Base-by-base conservation (phyloP, 176 grass and related monocot genomes). In the Juncus inflexus region DNA sequence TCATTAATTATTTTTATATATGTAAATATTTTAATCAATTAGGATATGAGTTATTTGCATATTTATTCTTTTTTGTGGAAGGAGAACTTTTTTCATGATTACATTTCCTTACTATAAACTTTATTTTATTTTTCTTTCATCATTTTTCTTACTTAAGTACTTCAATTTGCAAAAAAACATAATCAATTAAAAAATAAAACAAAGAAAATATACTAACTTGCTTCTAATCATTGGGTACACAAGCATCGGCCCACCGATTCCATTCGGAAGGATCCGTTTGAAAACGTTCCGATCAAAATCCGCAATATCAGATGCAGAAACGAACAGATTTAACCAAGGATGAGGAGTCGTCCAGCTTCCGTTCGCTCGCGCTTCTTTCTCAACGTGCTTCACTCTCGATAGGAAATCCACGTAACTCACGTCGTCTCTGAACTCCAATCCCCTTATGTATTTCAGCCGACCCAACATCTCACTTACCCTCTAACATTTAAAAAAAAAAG, bases 311-410 rank as follows among this genome's bases (percentile, higher is more conserved):
- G 65, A 77, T 1, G 89, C 72, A 12, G 89, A 73, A 69, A 99
- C 57, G 80, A 99, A 83, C 52, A 99, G 57, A 83, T 99, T 99
- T 63, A 99, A 83, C 95, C 95, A 99, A 3, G 95, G 95, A 86
- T 99, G 95, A 9, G 95, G 86, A 56, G 80, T 61, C 1, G 62
- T 74, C 95, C 95, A 99, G 66, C 80, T 92, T 41, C 95, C 95
- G 67, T 75, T 89, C 6, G 85, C 85, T 3, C 83, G 88, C 1
- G 95, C 95, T 78, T 84, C 83, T 66, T 84, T 79, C 77, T 99
- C 95, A 13, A 67, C 95, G 4, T 56, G 61, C 68, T 89, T 89
- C 16, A 99, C 89, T 8, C 95, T 85, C 42, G 83, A 90, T 64
- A 99, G 71, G 58, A 99, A 99, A 42, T 94, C 89, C 67, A 90